Evolutionary conservation across 1,284 basidiomycete genomes (phyloP).

Genomic region (Cystobasidium slooffiae): DNA sequence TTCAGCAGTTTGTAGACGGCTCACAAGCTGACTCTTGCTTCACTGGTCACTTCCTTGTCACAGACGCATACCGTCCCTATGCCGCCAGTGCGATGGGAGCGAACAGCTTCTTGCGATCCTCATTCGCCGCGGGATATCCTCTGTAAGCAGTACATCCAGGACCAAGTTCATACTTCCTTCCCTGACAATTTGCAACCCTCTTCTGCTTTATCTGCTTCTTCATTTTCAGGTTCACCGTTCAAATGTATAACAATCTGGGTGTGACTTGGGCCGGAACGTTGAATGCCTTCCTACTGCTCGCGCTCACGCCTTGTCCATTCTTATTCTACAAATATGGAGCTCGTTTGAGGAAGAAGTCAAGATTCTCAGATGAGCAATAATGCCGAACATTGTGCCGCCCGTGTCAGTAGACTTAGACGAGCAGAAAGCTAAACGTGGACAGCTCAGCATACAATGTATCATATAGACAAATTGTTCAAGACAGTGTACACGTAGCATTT

Average conservation of each 20-base stretch:
- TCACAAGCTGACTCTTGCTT: too few species aligned
- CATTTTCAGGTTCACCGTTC: slow-evolving; percentile 20
- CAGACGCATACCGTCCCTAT: slow-evolving; percentile 70
- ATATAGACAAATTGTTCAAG: too few species aligned
- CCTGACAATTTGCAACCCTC: background rate
- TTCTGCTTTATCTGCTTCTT: background rate
- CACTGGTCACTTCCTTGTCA: slow-evolving; percentile 48
- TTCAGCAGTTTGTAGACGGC: too few species aligned
- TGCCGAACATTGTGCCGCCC: background rate
- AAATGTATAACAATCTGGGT: slow-evolving; percentile 49
- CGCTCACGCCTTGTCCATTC: slow-evolving; percentile 54
- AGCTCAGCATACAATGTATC: too few species aligned
- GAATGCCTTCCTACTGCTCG: slow-evolving; percentile 54
- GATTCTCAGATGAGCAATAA: slow-evolving; percentile 33
- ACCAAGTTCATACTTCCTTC: background rate
- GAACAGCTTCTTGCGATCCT: slow-evolving; percentile 69
- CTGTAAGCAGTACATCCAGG: background rate
- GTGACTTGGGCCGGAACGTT: slow-evolving; percentile 54
- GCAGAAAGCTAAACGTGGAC: too few species aligned
- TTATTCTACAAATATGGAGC: slow-evolving; percentile 53
- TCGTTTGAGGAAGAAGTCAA: slow-evolving; percentile 49
- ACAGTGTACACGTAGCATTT: too few species aligned
- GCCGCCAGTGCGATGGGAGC: slow-evolving; percentile 76
- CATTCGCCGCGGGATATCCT: slow-evolving; percentile 65
- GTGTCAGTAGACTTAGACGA: too few species aligned